Evolutionary conservation across 2,329 filamentous ascomycete genomes (phyloP).

Genomic region (Alternaria atra): DNA sequence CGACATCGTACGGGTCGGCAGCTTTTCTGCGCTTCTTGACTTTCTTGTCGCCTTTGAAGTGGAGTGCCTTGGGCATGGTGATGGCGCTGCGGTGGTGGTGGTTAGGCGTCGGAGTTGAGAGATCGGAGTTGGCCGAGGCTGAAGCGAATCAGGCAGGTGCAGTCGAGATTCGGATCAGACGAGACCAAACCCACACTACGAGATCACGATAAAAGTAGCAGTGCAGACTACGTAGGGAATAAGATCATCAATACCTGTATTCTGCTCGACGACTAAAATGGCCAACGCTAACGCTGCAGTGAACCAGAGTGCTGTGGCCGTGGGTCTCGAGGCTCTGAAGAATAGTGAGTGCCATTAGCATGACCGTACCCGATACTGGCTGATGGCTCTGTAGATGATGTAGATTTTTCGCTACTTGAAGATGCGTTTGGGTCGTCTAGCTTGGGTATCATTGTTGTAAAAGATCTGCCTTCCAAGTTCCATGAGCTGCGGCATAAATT

Average conservation of each 20-base stretch:
- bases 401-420: slow-evolving; percentile 74
- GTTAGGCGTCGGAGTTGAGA: slow-evolving; percentile 22
- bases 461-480: slow-evolving; percentile 79
- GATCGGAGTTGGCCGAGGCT: slow-evolving; percentile 36
- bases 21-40: slow-evolving; percentile 87
- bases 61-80: slow-evolving; percentile 84
- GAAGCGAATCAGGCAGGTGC: slow-evolving; percentile 42
- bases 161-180: slow-evolving; percentile 22
- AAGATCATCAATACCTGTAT: neutral
- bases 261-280: slow-evolving; percentile 14
- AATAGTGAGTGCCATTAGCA: slow-evolving; percentile 50
- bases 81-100: slow-evolving; percentile 15
- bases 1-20: slow-evolving; percentile 60
- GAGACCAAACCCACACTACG: slow-evolving; percentile 15
- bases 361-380: neutral
- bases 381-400: slow-evolving; percentile 60
- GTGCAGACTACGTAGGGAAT: slow-evolving; percentile 8
- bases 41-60: slow-evolving; percentile 98
- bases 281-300: slow-evolving; percentile 32
- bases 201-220: slow-evolving; percentile 28
- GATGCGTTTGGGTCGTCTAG: slow-evolving; percentile 90
- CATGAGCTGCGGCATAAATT: slow-evolving; percentile 74
- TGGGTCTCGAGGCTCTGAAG: slow-evolving; percentile 53
- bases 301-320: slow-evolving; percentile 42
- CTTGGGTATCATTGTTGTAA: slow-evolving; percentile 92